Conservation (phyloP, 805 yeast species). For the Ogataea siamensis region DNA sequence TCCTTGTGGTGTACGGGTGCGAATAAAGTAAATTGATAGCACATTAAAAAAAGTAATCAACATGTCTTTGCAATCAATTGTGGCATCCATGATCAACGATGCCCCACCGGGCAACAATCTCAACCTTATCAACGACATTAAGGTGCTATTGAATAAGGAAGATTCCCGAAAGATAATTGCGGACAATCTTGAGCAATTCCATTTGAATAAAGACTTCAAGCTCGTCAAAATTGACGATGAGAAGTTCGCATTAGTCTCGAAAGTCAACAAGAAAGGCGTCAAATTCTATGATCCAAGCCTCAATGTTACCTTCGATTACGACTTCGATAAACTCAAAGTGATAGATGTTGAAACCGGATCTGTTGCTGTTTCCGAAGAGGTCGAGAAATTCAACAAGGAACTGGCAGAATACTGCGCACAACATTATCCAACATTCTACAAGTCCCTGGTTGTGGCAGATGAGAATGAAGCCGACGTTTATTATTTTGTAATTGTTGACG, state of each 20-base stretch:
- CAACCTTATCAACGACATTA: constrained; percentile 29
- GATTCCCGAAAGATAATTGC: constrained; percentile 27
- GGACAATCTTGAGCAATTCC: constrained; percentile 26
- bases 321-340: constrained; percentile 47
- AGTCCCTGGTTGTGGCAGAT: constrained; percentile 43
- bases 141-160: constrained; percentile 26
- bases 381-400: constrained; percentile 20
- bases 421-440: constrained; percentile 62
- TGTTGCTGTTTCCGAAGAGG: constrained; percentile 19
- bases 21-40: constrained; percentile 1
- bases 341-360: constrained; percentile 48
- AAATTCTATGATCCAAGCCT: constrained; percentile 55
- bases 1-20: constrained; percentile 16
- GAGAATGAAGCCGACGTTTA: constrained; percentile 33
- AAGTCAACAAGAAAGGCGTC: constrained; percentile 46
- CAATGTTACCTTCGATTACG: constrained; percentile 54
- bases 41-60: constrained; percentile 8
- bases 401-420: constrained; percentile 54
- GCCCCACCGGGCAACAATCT: constrained; percentile 58
- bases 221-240: constrained; percentile 29
- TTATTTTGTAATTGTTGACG: constrained; percentile 62
- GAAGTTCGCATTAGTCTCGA: constrained; percentile 41
- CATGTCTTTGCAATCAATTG: constrained; percentile 30
- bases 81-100: constrained; percentile 40
- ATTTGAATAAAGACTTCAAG: constrained; percentile 31